Evolutionary conservation across 2,329 filamentous ascomycete genomes (phyloP).

Genomic region (Incumbomyces delicatus): DNA sequence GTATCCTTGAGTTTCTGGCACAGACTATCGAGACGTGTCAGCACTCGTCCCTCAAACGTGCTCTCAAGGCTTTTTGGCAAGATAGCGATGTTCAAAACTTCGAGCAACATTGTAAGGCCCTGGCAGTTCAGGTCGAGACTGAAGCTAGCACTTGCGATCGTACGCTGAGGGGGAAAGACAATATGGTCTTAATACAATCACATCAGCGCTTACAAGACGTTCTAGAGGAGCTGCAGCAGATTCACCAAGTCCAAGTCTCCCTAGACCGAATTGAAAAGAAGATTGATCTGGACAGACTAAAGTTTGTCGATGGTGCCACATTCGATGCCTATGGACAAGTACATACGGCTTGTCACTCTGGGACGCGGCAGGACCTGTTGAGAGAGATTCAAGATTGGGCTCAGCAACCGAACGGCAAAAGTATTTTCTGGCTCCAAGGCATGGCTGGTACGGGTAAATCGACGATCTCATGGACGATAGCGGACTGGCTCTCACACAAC

Average conservation of each 20-base stretch:
- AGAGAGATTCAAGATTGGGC: constrained; percentile 22
- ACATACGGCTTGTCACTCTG: constrained; percentile 23
- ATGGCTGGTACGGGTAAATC: constrained; percentile 30
- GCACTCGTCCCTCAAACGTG: too few species aligned
- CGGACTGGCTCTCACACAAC: constrained; percentile 8
- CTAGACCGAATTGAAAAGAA: constrained; percentile 9
- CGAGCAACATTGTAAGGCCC: too few species aligned
- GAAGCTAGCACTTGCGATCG: background rate
- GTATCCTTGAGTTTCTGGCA: too few species aligned
- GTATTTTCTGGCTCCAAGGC: constrained; percentile 30
- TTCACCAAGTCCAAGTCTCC: constrained; percentile 20
- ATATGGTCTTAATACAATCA: background rate
- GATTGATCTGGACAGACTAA: background rate
- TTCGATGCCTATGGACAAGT: constrained; percentile 12
- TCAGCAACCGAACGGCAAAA: constrained; percentile 12
- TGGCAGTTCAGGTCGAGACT: too few species aligned
- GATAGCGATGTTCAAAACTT: too few species aligned
- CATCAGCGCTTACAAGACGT: background rate
- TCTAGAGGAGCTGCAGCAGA: constrained; percentile 13
- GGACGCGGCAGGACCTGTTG: background rate
- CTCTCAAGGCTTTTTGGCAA: too few species aligned
- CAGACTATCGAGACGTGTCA: too few species aligned
- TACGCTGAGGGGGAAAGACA: background rate
- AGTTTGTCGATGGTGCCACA: background rate
- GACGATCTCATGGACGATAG: constrained; percentile 28